Evolutionary conservation across 768 basidiomycete genomes (phyloP).

Genomic region (Dioszegia crocea): DNA sequence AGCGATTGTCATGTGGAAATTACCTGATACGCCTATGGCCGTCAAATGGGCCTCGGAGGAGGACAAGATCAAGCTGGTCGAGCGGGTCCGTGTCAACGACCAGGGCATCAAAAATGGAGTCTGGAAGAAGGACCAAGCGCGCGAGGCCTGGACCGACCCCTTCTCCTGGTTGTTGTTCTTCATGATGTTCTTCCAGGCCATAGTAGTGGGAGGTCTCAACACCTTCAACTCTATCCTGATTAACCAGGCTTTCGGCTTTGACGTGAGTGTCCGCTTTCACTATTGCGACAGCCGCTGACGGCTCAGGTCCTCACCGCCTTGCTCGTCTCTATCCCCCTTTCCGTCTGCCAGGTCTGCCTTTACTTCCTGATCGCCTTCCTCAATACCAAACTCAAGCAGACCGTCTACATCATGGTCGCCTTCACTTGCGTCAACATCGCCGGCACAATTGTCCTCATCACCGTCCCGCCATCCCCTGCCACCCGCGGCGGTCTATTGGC

Average conservation of each 20-base stretch:
- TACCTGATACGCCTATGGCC: conserved; percentile 25
- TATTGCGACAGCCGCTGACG: neutral
- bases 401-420: conserved; percentile 54
- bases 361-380: conserved; percentile 18
- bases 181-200: conserved; percentile 53
- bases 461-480: conserved; percentile 51
- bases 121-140: conserved; percentile 52
- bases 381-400: conserved; percentile 48
- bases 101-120: conserved; percentile 57
- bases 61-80: conserved; percentile 55
- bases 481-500: conserved; percentile 56
- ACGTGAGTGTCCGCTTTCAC: no score
- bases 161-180: conserved; percentile 54
- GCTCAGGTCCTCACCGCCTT: conserved; percentile 47
- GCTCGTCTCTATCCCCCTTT: conserved; percentile 21
- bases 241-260: conserved; percentile 32
- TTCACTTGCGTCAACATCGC: conserved; percentile 56
- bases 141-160: conserved; percentile 55
- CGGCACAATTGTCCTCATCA: conserved; percentile 57
- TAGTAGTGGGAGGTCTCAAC: conserved; percentile 28
- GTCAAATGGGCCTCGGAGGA: conserved; percentile 38
- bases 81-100: conserved; percentile 57
- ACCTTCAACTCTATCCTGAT: conserved; percentile 28
- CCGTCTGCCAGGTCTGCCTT: conserved; percentile 3
- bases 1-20: conserved; percentile 14